Base-by-base conservation (phyloP, 2,329 filamentous ascomycete species). In the Monosporascus cannonballus region DNA sequence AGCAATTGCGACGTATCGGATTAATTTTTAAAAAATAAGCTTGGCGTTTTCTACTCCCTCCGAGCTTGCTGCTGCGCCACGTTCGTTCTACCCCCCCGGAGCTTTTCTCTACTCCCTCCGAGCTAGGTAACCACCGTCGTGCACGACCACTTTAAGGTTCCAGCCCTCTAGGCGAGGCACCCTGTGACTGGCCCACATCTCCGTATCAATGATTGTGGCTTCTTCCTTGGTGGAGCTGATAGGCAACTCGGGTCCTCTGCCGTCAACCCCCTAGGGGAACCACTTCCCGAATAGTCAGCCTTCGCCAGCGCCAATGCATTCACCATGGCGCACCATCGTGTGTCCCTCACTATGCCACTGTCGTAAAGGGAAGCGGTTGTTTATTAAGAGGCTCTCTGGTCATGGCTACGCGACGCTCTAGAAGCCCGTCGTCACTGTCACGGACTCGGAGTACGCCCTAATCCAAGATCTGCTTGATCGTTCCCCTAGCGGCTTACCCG, bases 241-340 rank as follows among this genome's bases (percentile, higher is more conserved):
- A 48, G 60, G 63, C 50, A 51, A 51, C 57, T 54, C 61, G 59
- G 41, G 39, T 57, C 37, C 52, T 66, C n/a, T 56, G 59, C 49
- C 57, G 52, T 47, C 53, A 34, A 7, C 51, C 61, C 6, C 60
- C 64, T 6, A 61, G 53, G 51, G 60, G 66, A 52, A 64, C 59
- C 1, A 50, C 60, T 24, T 65, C 64, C 39, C 59, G 63, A 34
- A 54, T 66, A 39, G 30, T 64, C 45, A 58, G 54, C 46, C 45
- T 56, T 42, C 62, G 62, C 42, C 55, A 64, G 41, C 53, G 56
- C 53, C 60, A 60, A 56, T 58, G 25, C 25, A 61, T 53, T 51
- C 53, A 51, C 36, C 50, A 25, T 30, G 37, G 17, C 17, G 20
- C 27, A 39, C 49, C 17, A 15, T 18, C 22, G 24, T n/a, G 37